Base-by-base conservation (phyloP, 768 basidiomycete genomes). In the Amanita fuliginea region DNA sequence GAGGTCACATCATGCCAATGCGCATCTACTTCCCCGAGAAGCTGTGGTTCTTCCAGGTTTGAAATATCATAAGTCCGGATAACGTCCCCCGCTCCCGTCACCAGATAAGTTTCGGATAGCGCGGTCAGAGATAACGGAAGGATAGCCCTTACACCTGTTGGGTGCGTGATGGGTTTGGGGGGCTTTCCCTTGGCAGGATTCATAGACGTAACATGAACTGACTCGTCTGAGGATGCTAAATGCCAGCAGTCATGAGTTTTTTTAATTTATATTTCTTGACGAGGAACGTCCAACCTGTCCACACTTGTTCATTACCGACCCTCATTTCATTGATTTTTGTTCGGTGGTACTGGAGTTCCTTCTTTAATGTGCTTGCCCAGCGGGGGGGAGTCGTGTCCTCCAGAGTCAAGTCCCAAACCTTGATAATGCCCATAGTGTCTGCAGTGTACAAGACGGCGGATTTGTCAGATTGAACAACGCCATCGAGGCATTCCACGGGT, bases 381-480 rank as follows among this genome's bases (percentile, higher is more conserved):
- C 77, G 67, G 1, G 73, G 64, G 1, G 59, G 52, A 1, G 51
- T 54, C 13, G 57, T 63, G 8, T 51, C 58, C 47, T 72, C 71
- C 55, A 76, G 75, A 41, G 65, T 64, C 44, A 95, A 59, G 21
- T 75, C 66, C 94, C 94, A 99, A 24, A 80, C 65, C 52, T 83
- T 87, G 60, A 97, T 80, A 7, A 86, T 62, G 2, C 95, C 96
- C 83, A 98, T 87, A 3, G 89, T 94, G 63, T 98, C 95, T 6
- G 78, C 90, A 0, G 91, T 90, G 61, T 83, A 88, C 4, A 98
- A 64, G 22, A 74, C 66, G 0, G 68, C 75, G 16, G 69, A 65
- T 9, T 59, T 61, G n/a, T 67, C 69, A 3, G 78, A 75, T 34
- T 67, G 55, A 11, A 65, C 55, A 51, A 71, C 68, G n/a, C 76